phyloP scores from a whole-genome alignment of 768 basidiomycete species.

The Cyathus striatus region DNA sequence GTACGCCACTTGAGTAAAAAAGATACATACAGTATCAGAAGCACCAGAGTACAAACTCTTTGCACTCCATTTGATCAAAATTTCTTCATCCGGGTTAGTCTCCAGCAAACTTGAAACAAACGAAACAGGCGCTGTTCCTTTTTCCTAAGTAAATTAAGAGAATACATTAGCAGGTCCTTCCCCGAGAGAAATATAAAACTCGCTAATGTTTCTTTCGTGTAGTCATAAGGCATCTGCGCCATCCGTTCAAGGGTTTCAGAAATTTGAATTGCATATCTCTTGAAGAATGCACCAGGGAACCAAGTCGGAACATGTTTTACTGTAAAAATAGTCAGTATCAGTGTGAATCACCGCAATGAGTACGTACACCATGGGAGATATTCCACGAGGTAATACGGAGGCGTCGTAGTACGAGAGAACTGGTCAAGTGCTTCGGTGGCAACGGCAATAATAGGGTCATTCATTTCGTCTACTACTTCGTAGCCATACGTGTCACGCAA shows the following conservation, averaged over 20 bases:
- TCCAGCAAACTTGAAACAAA: background rate
- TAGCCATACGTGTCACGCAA: slow-evolving; percentile 37
- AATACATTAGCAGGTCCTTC: background rate
- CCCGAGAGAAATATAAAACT: slow-evolving; percentile 3
- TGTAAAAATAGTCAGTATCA: slow-evolving; percentile 8
- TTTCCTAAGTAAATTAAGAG: background rate
- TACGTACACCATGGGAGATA: slow-evolving; percentile 30
- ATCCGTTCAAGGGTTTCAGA: slow-evolving; percentile 12
- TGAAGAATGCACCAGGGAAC: slow-evolving; percentile 39
- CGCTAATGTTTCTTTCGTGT: slow-evolving; percentile 26
- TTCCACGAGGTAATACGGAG: slow-evolving; percentile 35
- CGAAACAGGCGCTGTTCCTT: background rate
- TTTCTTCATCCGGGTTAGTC: slow-evolving; percentile 12
- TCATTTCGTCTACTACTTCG: slow-evolving; percentile 25
- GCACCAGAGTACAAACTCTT: slow-evolving; percentile 28
- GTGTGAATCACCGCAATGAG: background rate
- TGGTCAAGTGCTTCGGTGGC: slow-evolving; percentile 25
- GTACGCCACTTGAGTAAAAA: background rate
- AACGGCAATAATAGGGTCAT: slow-evolving; percentile 23
- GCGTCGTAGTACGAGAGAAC: slow-evolving; percentile 14
- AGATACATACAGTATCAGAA: slow-evolving; percentile 29
- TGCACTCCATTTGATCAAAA: slow-evolving; percentile 21
- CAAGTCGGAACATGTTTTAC: slow-evolving; percentile 34
- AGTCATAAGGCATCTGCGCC: slow-evolving; percentile 20
- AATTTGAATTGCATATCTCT: slow-evolving; percentile 17